Percentiles rank a stretch among this genome's conserved stretches.
Conservation (phyloP, 495 filamentous ascomycete species). For the Hypoxylon lienhwacheense region DNA sequence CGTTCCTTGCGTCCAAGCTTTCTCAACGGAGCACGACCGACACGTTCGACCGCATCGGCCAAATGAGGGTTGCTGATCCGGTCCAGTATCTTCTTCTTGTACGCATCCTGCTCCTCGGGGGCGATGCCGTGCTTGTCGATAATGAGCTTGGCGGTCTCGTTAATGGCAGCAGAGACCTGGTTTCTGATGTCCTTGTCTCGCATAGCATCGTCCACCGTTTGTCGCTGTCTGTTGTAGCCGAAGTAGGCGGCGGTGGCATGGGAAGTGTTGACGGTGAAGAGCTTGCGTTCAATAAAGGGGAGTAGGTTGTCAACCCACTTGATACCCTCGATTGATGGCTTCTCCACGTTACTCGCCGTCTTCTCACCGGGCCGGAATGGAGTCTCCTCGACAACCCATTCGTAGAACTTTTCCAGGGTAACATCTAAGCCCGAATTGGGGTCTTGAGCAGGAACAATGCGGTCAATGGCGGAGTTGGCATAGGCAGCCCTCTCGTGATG, state of each 20-base stretch:
- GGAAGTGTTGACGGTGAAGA: constrained; percentile 98
- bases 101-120: constrained; percentile 75
- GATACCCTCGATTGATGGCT: constrained; percentile 78
- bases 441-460: constrained; percentile 89
- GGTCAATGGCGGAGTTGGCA: constrained; percentile 96
- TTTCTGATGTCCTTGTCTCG: constrained; percentile 65
- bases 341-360: constrained; percentile 30
- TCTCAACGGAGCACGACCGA: constrained; percentile 89
- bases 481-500: constrained; percentile 72
- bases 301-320: constrained; percentile 88
- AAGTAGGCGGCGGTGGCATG: constrained; percentile 98
- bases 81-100: constrained; percentile 87
- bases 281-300: constrained; percentile 98
- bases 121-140: constrained; percentile 81
- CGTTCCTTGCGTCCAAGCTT: constrained; percentile 92
- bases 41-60: constrained; percentile 90
- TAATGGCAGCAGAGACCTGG: constrained; percentile 72
- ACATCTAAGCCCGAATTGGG: constrained; percentile 80
- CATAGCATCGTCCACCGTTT: constrained; percentile 79
- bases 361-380: constrained; percentile 69
- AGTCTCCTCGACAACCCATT: constrained; percentile 90
- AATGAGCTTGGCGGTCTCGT: constrained; percentile 83
- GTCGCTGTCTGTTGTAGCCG: constrained; percentile 79
- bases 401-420: constrained; percentile 95
- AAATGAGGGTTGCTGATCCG: constrained; percentile 95